Conservation (phyloP, 1,284 basidiomycete genomes). For the Ceratobasidium sp. region DNA sequence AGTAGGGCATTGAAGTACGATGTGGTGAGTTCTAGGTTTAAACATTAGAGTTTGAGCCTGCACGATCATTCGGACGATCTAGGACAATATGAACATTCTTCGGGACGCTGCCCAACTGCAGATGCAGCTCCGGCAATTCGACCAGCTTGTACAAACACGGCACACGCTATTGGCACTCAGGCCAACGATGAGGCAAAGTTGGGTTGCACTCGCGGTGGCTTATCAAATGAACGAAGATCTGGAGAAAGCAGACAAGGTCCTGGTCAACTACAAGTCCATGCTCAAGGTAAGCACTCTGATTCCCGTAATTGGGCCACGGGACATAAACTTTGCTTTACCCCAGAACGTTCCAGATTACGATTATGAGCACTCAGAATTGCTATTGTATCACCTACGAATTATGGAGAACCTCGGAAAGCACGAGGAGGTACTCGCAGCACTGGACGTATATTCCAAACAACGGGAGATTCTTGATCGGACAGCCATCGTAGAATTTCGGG, state of each 20-base stretch:
- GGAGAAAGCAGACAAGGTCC: slow-evolving; percentile 71
- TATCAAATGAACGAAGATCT: slow-evolving; percentile 83
- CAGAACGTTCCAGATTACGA: slow-evolving; percentile 78
- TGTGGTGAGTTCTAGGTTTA: slow-evolving; percentile 63
- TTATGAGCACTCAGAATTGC: slow-evolving; percentile 82
- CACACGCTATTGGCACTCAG: slow-evolving; percentile 80
- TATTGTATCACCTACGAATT: slow-evolving; percentile 80
- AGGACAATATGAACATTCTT: slow-evolving; percentile 94
- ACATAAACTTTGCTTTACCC: background rate
- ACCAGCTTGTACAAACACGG: slow-evolving; percentile 80
- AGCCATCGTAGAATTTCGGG: slow-evolving; percentile 72
- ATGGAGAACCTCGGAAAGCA: slow-evolving; percentile 72
- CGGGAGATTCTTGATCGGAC: slow-evolving; percentile 73
- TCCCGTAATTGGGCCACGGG: slow-evolving; percentile 48
- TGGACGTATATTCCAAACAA: slow-evolving; percentile 70
- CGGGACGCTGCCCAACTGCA: slow-evolving; percentile 90
- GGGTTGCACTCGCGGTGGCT: slow-evolving; percentile 88
- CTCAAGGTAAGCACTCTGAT: slow-evolving; percentile 57
- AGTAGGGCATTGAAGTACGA: slow-evolving; percentile 82
- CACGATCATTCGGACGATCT: background rate
- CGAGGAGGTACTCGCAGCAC: slow-evolving; percentile 58
- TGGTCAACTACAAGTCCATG: slow-evolving; percentile 63
- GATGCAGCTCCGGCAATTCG: slow-evolving; percentile 86
- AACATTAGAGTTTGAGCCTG: too few relatives aligned
- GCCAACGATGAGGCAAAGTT: slow-evolving; percentile 84